phyloP scores from a whole-genome alignment of 352 stramenopile genomes.

The Pythium apleroticum region DNA sequence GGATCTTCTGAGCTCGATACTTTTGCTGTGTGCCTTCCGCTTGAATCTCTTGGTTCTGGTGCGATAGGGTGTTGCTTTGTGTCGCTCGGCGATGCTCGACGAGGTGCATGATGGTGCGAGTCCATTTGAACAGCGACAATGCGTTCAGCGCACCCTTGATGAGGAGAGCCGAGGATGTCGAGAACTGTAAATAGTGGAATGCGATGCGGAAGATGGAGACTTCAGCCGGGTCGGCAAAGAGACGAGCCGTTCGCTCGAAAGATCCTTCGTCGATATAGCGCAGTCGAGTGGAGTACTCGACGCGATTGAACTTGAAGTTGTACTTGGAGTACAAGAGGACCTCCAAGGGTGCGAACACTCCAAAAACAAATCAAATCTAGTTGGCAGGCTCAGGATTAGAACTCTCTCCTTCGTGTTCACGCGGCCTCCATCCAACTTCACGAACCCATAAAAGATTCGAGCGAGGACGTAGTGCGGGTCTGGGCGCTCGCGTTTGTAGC shows the following conservation, averaged over 20 bases:
- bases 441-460: conserved; percentile 23
- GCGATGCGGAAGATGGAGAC: conserved; percentile 42
- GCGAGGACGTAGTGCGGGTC: conserved; percentile 8
- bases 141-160: conserved; percentile 40
- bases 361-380: conserved; percentile 55
- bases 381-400: background rate
- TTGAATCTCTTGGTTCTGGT: background rate
- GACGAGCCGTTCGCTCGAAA: conserved; percentile 37
- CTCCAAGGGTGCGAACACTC: conserved; percentile 47
- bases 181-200: conserved; percentile 49
- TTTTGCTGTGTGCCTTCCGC: background rate
- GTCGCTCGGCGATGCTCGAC: background rate
- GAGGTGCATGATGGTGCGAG: conserved; percentile 33
- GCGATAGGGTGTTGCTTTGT: background rate
- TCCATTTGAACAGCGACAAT: conserved; percentile 48
- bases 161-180: conserved; percentile 20
- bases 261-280: conserved; percentile 30
- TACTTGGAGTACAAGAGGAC: conserved; percentile 43
- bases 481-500: conserved; percentile 21
- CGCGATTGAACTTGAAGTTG: conserved; percentile 41
- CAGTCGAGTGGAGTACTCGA: conserved; percentile 33
- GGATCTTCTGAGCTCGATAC: background rate
- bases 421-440: background rate
- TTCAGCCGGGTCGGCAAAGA: conserved; percentile 45
- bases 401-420: too few species aligned